phyloP scores from a whole-genome alignment of 331 rosid species.

The Quercus tomentella region DNA sequence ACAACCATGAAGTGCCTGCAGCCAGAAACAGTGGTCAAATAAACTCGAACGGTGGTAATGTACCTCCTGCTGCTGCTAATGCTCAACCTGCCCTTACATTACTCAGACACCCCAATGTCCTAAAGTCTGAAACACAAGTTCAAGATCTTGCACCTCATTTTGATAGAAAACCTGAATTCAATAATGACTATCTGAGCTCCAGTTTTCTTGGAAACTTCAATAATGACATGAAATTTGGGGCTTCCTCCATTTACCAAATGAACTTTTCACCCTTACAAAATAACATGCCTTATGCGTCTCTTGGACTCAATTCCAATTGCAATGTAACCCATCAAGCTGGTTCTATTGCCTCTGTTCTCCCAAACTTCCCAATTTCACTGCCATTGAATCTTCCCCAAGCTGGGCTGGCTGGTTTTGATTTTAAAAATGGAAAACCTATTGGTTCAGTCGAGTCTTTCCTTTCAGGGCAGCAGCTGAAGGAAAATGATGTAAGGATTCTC shows the following conservation, averaged over 20 bases:
- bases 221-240: constrained; percentile 49
- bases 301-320: constrained; percentile 37
- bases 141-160: constrained; percentile 53
- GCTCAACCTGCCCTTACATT: constrained; percentile 37
- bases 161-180: constrained; percentile 56
- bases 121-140: constrained; percentile 40
- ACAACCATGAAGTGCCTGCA: constrained; percentile 78
- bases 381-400: constrained; percentile 53
- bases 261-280: constrained; percentile 47
- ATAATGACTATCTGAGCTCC: constrained; percentile 41
- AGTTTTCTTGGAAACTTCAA: constrained; percentile 45
- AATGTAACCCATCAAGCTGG: constrained; percentile 30
- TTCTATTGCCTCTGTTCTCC: constrained; percentile 37
- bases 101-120: constrained; percentile 29
- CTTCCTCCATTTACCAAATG: constrained; percentile 55
- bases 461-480: constrained; percentile 56
- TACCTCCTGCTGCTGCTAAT: constrained; percentile 26
- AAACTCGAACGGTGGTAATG: constrained; percentile 37
- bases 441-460: constrained; percentile 42
- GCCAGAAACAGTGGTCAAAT: constrained; percentile 58
- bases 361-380: constrained; percentile 59
- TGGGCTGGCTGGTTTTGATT: constrained; percentile 39
- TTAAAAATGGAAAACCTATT: constrained; percentile 37
- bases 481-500: constrained; percentile 43
- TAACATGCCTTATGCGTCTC: constrained; percentile 42